Base-by-base conservation (phyloP, 2,329 filamentous ascomycete genomes). In the Chaetothyriales sp. region DNA sequence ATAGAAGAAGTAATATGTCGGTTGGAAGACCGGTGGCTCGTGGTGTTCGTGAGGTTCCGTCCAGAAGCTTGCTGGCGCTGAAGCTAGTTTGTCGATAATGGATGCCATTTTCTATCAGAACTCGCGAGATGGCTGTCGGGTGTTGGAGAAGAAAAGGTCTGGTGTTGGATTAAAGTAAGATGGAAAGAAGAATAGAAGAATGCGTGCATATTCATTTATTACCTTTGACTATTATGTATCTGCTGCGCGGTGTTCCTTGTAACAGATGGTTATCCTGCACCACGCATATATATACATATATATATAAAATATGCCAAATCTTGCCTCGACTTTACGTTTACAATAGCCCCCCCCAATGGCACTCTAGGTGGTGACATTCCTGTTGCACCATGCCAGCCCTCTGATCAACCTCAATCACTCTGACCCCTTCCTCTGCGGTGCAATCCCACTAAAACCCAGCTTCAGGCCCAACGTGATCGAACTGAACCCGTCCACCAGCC, bases 1-100 rank as follows among this genome's bases (percentile, higher is more conserved):
- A 36, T 72, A 68, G 9, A 66, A 69, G 3, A 73, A 66, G 55
- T 71, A 68, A 28, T 36, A 8, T 3, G 28, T 36, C 10, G 12
- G 28, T 10, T 36, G 28, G 28, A 12, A 36, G 28, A 36, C 28
- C 12, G 28, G 28, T 12, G 28, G 28, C 5, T 36, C 28, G 28
- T 36, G 28, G 12, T 12, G 28, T 12, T 36, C 12, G 3, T 36
- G 8, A 36, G 28, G 28, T 36, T 36, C 28, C 2, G 28, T 36
- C 28, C 28, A 36, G 28, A 12, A 36, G 12, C 28, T 36, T 36
- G 12, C 28, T 10, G 28, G 28, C 8, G 28, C 28, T 36, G 28
- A 36, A 36, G 28, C 28, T 36, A 36, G 7, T 36, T 36, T 36
- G 12, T 36, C 28, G 28, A 36, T 36, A 36, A 36, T 36, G 28